Conservation (phyloP, 2,329 filamentous ascomycete genomes). For the Colletotrichum orchidophilum region DNA sequence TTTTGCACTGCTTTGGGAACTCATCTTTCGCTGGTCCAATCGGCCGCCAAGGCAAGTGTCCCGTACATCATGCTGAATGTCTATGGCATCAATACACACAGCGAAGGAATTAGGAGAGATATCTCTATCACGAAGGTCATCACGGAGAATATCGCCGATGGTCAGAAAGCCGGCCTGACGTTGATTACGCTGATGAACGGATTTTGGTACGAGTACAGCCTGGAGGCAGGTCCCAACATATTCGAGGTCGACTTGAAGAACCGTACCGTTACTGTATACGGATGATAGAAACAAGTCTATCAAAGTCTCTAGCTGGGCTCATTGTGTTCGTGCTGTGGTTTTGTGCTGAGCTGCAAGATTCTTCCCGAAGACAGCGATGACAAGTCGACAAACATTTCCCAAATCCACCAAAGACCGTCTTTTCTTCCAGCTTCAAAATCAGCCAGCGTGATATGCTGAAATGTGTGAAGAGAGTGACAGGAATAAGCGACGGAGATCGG, state of each 20-base stretch:
- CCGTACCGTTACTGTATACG: slow-evolving; percentile 51
- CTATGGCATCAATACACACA: slow-evolving; percentile 41
- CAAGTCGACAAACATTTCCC: slow-evolving; percentile 28
- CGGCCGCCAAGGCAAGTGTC: slow-evolving; percentile 60
- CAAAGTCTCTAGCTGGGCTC: slow-evolving; percentile 66
- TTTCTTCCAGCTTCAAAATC: slow-evolving; percentile 64
- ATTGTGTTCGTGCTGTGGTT: slow-evolving; percentile 56
- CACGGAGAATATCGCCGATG: slow-evolving; percentile 40
- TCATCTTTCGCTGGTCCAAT: slow-evolving; percentile 56
- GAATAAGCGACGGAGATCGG: slow-evolving; percentile 69
- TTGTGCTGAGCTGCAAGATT: slow-evolving; percentile 50
- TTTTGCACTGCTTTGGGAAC: slow-evolving; percentile 47
- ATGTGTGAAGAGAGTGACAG: slow-evolving; percentile 66
- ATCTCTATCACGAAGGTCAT: slow-evolving; percentile 44
- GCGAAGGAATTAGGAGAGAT: slow-evolving; percentile 33
- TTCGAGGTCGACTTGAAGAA: slow-evolving; percentile 61
- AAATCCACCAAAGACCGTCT: slow-evolving; percentile 56
- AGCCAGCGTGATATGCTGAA: slow-evolving; percentile 73
- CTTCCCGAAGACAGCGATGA: not conserved
- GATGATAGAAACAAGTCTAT: slow-evolving; percentile 66
- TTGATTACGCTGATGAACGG: slow-evolving; percentile 50
- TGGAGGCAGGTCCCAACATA: slow-evolving; percentile 42
- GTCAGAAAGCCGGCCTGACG: not conserved
- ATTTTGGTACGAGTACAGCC: slow-evolving; percentile 64
- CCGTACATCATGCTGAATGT: slow-evolving; percentile 62